Base-by-base conservation (phyloP, 2,329 filamentous ascomycete genomes). In the Microdochium bolleyi region DNA sequence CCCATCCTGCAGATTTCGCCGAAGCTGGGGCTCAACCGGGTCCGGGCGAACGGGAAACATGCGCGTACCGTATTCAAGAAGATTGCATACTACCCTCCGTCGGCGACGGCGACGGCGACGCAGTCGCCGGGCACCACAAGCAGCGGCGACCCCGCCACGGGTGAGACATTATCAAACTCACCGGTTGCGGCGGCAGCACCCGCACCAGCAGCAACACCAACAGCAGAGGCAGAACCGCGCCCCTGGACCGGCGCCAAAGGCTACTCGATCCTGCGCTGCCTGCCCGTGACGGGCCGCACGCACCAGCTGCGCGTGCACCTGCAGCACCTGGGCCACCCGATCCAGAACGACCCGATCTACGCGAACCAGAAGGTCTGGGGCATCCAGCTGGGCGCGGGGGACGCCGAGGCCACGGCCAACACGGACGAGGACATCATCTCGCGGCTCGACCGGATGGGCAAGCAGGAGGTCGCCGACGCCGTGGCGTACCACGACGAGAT, bases 311-410 rank as follows among this genome's bases (percentile, higher is more conserved):
- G 94, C 32, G 94, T 99, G 19, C 94, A 99, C 64, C 78, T 99
- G 16, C 94, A 99, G 66, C 95, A 89, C 67, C 76, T 99, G 3
- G 94, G 94, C 1, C 88, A 97, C 65, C 94, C 94, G 1, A 97
- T 99, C 60, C 85, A 90, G 58, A 99, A 99, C 67, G 94, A 99
- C 65, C 94, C 94, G 8, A 97, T 99, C 61, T 99, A 99, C 68
- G 91, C 89, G 62, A 99, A 99, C 66, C 85, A 89, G 64, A 84
- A 85, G 53, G 94, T 99, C 11, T 99, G 95, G 77, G 94, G 94
- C 0, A 76, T 85, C 1, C 79, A 85, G 10, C 81, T 99, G 0
- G 94, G 89, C 16, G 80, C 71, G 52, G 74, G 79, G 52, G 83
- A 86, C 56, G 73, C 76, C 14, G 86, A 92, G 50, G 83, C 80